Conservation (phyloP, 2,329 filamentous ascomycete genomes). For the Botrytis porri region DNA sequence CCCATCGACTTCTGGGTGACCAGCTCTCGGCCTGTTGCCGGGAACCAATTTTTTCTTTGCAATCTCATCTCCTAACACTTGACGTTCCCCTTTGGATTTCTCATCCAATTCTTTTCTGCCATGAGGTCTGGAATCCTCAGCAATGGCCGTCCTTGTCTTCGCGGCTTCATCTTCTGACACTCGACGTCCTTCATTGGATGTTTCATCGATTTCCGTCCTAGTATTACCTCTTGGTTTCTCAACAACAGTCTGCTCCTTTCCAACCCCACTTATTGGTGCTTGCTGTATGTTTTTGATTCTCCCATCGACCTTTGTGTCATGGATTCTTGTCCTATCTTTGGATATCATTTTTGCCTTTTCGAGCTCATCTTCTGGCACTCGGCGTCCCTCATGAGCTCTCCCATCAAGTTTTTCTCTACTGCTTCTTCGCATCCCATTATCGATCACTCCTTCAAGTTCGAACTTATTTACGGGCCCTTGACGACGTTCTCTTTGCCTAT, state of each 20-base stretch:
- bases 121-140: background rate
- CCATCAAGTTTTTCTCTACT: background rate
- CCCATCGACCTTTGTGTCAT: background rate
- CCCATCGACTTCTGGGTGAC: background rate
- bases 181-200: background rate
- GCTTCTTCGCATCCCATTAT: background rate
- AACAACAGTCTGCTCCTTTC: background rate
- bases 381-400: background rate
- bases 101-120: too few relatives aligned
- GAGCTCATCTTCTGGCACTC: background rate
- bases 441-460: background rate
- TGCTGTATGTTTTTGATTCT: background rate
- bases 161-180: background rate
- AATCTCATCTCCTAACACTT: background rate
- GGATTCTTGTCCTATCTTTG: background rate
- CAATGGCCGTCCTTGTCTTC: background rate
- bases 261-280: background rate
- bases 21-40: background rate
- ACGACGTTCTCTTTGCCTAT: background rate
- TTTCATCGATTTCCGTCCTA: background rate
- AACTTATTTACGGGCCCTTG: background rate
- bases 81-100: background rate
- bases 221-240: background rate
- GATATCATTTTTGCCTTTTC: background rate
- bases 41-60: background rate